Percentiles rank a stretch among this genome's conserved stretches.
phyloP scores from a whole-genome alignment of 1,284 basidiomycete species.

The Ceratobasidium sp. region DNA sequence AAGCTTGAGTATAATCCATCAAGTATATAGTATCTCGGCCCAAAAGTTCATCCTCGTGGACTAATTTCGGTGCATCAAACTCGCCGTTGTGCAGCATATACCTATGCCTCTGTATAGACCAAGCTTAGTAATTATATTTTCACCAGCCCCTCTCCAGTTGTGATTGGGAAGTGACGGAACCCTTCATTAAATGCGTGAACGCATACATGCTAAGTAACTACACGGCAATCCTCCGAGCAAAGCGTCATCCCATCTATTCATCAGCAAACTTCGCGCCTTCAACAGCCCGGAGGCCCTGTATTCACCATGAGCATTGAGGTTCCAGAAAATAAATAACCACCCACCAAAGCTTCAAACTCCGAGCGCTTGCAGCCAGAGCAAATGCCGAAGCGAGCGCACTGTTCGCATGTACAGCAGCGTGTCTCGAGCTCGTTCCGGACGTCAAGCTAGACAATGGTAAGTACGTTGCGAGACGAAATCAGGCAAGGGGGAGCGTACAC shows the following conservation, averaged over 20 bases:
- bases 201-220: no score
- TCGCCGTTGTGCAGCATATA: no score
- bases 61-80: no score
- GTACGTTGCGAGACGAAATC: not conserved
- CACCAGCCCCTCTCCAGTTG: no score
- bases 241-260: not conserved
- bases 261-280: slow-evolving; percentile 8
- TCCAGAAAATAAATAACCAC: not conserved
- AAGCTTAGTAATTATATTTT: no score
- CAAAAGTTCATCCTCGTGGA: no score
- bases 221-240: no score
- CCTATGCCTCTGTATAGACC: no score
- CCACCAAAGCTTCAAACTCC: slow-evolving; percentile 16
- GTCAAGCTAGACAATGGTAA: not conserved
- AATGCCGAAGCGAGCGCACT: slow-evolving; percentile 22
- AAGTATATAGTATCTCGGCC: no score
- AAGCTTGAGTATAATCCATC: no score
- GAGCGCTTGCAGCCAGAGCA: slow-evolving; percentile 30
- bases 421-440: slow-evolving; percentile 22
- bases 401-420: slow-evolving; percentile 14
- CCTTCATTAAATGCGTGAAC: no score
- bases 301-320: not conserved
- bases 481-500: not conserved
- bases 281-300: not conserved
- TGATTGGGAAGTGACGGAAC: no score